Base-by-base conservation (phyloP, 129 eudicot species). In the Lactuca saligna region DNA sequence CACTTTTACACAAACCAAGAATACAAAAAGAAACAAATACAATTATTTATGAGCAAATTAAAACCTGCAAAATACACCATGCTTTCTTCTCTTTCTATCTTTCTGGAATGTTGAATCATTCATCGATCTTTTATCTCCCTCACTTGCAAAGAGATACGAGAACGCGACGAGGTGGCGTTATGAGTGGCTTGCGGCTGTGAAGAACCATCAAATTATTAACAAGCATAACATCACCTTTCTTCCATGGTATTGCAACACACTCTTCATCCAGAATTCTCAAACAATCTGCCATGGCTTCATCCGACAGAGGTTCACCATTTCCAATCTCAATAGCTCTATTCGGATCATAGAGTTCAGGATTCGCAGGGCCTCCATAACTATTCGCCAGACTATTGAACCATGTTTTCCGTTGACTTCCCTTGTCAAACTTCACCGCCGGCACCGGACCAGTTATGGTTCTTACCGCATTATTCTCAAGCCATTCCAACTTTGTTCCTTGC, bases 351-450 rank as follows among this genome's bases (percentile, higher is more conserved):
- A 82, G 82, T 46, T 79, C 54, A 1, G 80, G 78, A 56, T 84
- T 87, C 66, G 82, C 73, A 78, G 85, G 77, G 20, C 85, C 87
- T 0, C 83, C 78, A n/a, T 87, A 87, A 60, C 90, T 85, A 42
- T 87, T 87, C 54, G 82, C 87, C 82, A 88, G 75, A 78, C 82
- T 80, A 68, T 88, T 88, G 78, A 88, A 88, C 95, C 95, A 88
- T 5, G 80, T 70, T 71, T 88, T 88, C 77, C 84, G 84, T 25
- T 80, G 79, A 68, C 90, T 80, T 17, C 79, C 57, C 34, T 77
- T 29, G 49, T 84, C 90, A 11, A 64, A 61, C 41, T 80, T 84
- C 70, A 82, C 66, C 1, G 79, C 95, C 49, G 95, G 91, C 73
- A 84, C 74, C 3, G 95, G 95, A 8, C 88, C 90, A 84, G 82